Conservation (phyloP, 768 basidiomycete species). For the Agaricus blazei region DNA sequence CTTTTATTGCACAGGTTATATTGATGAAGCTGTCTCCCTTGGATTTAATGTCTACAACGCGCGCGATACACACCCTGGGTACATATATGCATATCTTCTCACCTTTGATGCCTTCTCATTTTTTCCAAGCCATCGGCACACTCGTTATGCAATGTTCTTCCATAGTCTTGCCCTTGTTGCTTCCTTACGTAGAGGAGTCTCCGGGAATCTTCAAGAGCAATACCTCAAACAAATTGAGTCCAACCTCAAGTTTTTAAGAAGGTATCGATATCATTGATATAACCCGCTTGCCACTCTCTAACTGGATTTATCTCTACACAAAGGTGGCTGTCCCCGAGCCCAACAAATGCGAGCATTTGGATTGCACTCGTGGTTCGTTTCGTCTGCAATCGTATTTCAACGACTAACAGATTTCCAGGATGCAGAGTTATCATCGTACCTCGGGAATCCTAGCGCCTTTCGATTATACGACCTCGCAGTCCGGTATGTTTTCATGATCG, state of each 20-base stretch:
- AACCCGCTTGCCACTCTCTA: neutral
- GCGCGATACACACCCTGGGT: constrained; percentile 62
- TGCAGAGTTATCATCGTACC: constrained; percentile 61
- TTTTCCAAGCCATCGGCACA: constrained; percentile 53
- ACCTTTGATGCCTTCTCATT: neutral
- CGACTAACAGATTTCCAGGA: constrained; percentile 34
- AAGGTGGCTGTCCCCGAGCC: constrained; percentile 68
- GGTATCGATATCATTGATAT: constrained; percentile 24
- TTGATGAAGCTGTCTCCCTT: constrained; percentile 52
- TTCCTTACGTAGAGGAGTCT: constrained; percentile 44
- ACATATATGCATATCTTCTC: constrained; percentile 15
- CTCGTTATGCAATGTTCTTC: constrained; percentile 64
- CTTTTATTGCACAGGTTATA: constrained; percentile 56
- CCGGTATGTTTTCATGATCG: constrained; percentile 35
- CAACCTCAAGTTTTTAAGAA: constrained; percentile 59
- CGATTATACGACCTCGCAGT: constrained; percentile 67
- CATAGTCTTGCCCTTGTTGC: constrained; percentile 65
- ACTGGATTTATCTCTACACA: neutral
- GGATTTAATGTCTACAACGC: constrained; percentile 61
- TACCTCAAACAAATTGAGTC: constrained; percentile 54
- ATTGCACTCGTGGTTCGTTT: constrained; percentile 56
- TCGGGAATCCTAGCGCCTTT: constrained; percentile 52
- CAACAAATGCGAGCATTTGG: constrained; percentile 67
- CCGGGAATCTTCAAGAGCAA: constrained; percentile 23
- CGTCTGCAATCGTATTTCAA: neutral